phyloP scores from a whole-genome alignment of 2,329 filamentous ascomycete species.

The Nothophoma quercina region DNA sequence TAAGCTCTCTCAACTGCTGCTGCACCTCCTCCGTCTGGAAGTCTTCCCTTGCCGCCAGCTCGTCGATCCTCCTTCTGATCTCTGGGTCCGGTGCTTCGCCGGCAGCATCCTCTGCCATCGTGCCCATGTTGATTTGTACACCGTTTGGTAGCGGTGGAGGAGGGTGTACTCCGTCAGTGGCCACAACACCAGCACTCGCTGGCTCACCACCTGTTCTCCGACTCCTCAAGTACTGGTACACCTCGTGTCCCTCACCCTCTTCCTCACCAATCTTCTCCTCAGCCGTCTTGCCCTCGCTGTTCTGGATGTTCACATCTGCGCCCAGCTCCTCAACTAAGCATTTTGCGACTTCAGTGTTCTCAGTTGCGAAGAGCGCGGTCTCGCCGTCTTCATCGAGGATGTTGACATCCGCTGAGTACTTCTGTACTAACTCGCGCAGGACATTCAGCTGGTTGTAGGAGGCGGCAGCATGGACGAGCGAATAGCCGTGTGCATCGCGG shows the following conservation, averaged over 20 bases:
- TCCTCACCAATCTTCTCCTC: constrained; percentile 76
- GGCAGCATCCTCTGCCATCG: constrained; percentile 65
- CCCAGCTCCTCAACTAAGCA: constrained; percentile 84
- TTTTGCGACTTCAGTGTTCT: constrained; percentile 79
- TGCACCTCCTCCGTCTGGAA: constrained; percentile 85
- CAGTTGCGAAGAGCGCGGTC: constrained; percentile 92
- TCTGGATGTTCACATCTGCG: constrained; percentile 69
- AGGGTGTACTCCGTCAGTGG: constrained; percentile 37
- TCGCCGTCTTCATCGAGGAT: constrained; percentile 90
- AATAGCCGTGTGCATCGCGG: constrained; percentile 94
- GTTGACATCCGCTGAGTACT: constrained; percentile 81
- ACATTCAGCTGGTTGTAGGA: constrained; percentile 90
- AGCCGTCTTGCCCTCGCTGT: constrained; percentile 80
- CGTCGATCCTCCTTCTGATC: constrained; percentile 85
- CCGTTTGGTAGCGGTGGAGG: constrained; percentile 76
- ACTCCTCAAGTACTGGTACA: constrained; percentile 72
- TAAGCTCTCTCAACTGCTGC: constrained; percentile 75
- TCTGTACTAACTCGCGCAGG: constrained; percentile 75
- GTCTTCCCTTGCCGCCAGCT: constrained; percentile 82
- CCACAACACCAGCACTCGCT: constrained; percentile 29
- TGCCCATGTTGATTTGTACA: constrained; percentile 78
- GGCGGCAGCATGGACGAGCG: constrained; percentile 87
- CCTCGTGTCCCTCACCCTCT: constrained; percentile 79
- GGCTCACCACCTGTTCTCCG: constrained; percentile 37
- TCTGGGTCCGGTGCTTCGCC: constrained; percentile 77